Evolutionary conservation across 2,329 filamentous ascomycete genomes (phyloP).

Genomic region (Diaporthe australafricana): DNA sequence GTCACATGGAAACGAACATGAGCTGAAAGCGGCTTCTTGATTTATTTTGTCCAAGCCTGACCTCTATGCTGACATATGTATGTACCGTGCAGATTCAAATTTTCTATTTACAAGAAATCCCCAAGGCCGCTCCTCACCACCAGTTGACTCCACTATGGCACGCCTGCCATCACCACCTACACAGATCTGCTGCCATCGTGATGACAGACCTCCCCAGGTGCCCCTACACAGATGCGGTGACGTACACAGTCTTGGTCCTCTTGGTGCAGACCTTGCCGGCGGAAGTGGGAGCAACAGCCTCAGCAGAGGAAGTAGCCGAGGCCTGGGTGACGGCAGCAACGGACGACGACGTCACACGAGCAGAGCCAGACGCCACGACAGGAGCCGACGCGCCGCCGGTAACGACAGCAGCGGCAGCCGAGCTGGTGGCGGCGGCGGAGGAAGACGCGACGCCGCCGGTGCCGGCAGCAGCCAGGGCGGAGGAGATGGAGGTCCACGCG

Average conservation of each 20-base stretch:
- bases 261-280: slow-evolving; percentile 27
- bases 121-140: neutral
- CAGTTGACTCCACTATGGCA: neutral
- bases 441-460: slow-evolving; percentile 36
- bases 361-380: slow-evolving; percentile 2
- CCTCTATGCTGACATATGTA: neutral
- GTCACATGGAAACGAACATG: too few species aligned
- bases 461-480: slow-evolving; percentile 49
- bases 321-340: neutral
- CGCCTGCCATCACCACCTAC: neutral
- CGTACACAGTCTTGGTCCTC: slow-evolving; percentile 37
- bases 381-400: neutral
- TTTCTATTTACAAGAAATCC: slow-evolving; percentile 17
- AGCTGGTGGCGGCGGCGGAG: slow-evolving; percentile 14
- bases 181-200: too few species aligned
- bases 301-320: neutral
- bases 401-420: slow-evolving; percentile 12
- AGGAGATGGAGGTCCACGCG: slow-evolving; percentile 51
- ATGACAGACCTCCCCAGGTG: neutral
- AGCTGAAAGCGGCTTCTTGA: too few species aligned
- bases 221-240: slow-evolving; percentile 34
- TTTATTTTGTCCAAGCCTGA: too few species aligned
- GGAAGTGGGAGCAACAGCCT: slow-evolving; percentile 3
- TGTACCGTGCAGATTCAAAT: neutral
- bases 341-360: neutral